These are phyloP conservation scores for Phytophthora litchii DNA, from an alignment of 352 stramenopile species.

Conservation along the genomic window DNA sequence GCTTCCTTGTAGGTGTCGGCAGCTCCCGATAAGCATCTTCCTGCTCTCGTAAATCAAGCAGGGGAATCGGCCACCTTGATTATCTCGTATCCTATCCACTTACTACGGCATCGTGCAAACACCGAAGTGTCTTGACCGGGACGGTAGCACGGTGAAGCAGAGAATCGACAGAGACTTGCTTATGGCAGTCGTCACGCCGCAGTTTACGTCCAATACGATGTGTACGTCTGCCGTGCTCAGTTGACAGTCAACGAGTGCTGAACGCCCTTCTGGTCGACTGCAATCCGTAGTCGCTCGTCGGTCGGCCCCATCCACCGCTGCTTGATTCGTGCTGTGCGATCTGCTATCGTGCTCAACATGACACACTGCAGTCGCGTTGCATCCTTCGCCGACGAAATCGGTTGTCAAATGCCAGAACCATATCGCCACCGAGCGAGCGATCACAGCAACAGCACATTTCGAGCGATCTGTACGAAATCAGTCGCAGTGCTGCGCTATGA, in stretches of 20 bases:
- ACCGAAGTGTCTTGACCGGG: conserved; percentile 15
- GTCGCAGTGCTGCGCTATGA: neutral
- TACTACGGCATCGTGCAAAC: conserved; percentile 4
- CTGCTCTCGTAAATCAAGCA: conserved; percentile 1
- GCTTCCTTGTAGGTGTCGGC: neutral
- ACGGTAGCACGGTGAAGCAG: neutral
- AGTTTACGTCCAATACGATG: conserved; percentile 22
- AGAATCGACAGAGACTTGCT: conserved; percentile 12
- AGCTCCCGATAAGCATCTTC: conserved; percentile 14
- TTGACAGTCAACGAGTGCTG: conserved; percentile 8
- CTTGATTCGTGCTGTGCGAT: conserved; percentile 19
- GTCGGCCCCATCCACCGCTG: neutral
- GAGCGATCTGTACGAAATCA: no score
- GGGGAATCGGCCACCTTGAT: conserved; percentile 6
- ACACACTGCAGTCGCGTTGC: conserved; percentile 6
- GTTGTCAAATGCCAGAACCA: neutral
- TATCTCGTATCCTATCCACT: conserved; percentile 6
- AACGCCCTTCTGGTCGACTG: conserved; percentile 21
- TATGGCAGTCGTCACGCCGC: conserved; percentile 19
- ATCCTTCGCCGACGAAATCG: conserved; percentile 5
- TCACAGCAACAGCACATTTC: neutral
- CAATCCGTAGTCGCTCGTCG: conserved; percentile 4
- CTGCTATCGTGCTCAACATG: conserved; percentile 27
- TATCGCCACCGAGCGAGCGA: conserved; percentile 1
- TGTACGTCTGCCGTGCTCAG: neutral